These are phyloP conservation scores for Prunus salicina DNA, from an alignment of 306 rosid species.

Conservation along the genomic window DNA sequence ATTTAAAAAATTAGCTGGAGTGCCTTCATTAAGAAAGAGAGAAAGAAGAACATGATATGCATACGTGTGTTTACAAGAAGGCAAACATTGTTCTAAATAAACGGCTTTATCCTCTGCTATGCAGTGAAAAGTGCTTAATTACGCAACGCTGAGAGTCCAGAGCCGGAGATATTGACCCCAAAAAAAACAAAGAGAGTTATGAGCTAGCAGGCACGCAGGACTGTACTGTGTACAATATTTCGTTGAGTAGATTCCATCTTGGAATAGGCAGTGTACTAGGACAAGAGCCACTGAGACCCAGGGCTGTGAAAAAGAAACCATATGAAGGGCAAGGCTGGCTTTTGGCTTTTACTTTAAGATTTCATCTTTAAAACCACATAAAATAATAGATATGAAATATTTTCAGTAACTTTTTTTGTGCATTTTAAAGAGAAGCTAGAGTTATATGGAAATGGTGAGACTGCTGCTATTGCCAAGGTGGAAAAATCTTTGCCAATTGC, in stretches of 20 bases:
- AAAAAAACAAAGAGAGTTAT: neutral
- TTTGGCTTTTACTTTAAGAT: slow-evolving; percentile 13
- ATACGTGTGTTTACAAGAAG: neutral
- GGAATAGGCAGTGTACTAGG: neutral
- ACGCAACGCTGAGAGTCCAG: neutral
- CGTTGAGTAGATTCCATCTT: neutral
- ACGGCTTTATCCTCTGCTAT: neutral
- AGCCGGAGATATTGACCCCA: too few relatives aligned
- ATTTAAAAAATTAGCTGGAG: too few relatives aligned
- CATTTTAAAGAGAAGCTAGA: slow-evolving; percentile 4
- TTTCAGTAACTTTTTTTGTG: neutral
- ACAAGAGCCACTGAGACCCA: neutral
- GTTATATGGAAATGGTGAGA: slow-evolving; percentile 20
- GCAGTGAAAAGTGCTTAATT: neutral
- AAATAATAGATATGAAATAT: too few relatives aligned
- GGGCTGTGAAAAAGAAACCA: neutral
- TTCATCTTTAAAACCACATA: slow-evolving; percentile 11
- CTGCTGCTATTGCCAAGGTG: neutral
- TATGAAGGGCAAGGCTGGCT: neutral
- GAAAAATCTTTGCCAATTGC: slow-evolving; percentile 19
- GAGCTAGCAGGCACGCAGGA: neutral
- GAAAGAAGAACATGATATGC: too few relatives aligned
- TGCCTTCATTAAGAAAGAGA: too few relatives aligned
- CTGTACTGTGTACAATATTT: neutral
- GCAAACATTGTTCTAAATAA: neutral